These are phyloP conservation scores for Biscogniauxia sp. DNA, from an alignment of 2,329 filamentous ascomycete genomes.

Conservation along the genomic window DNA sequence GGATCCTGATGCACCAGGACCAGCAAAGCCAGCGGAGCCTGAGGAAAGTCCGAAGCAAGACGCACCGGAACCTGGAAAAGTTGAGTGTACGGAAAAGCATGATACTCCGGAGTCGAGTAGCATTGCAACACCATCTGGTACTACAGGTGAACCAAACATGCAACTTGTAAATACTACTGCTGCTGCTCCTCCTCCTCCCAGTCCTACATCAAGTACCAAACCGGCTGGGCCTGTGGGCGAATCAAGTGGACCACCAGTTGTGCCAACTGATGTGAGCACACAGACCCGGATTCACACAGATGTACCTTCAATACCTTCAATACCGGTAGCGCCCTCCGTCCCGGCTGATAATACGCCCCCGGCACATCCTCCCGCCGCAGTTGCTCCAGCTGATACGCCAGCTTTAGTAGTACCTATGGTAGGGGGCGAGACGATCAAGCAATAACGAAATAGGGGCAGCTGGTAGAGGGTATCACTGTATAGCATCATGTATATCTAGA, in stretches of 20 bases:
- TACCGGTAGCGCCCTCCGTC: neutral
- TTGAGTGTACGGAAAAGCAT: constrained; percentile 8
- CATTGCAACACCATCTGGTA: neutral
- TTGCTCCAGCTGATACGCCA: neutral
- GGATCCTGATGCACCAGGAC: constrained; percentile 36
- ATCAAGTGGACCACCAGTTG: neutral
- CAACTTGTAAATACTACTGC: neutral
- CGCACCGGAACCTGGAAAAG: constrained; percentile 1
- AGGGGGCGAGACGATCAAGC: constrained; percentile 3
- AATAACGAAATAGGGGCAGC: constrained; percentile 9
- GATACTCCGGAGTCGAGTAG: neutral
- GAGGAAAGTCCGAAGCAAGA: constrained; percentile 10
- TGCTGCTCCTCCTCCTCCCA: neutral
- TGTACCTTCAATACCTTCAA: constrained; percentile 1
- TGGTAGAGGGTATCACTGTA: constrained; percentile 27
- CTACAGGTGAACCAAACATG: neutral
- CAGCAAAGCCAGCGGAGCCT: constrained; percentile 20
- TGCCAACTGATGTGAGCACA: no score
- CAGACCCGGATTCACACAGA: no score
- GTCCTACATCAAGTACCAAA: neutral
- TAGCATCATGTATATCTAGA: constrained; percentile 22
- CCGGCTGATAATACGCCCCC: neutral
- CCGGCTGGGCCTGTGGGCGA: neutral
- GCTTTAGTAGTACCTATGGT: constrained; percentile 3
- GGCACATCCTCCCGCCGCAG: neutral